Evolutionary conservation across 768 basidiomycete species (phyloP), one percentile per base, ranked within the genome.

Genomic region (Suillus occidentalis): DNA sequence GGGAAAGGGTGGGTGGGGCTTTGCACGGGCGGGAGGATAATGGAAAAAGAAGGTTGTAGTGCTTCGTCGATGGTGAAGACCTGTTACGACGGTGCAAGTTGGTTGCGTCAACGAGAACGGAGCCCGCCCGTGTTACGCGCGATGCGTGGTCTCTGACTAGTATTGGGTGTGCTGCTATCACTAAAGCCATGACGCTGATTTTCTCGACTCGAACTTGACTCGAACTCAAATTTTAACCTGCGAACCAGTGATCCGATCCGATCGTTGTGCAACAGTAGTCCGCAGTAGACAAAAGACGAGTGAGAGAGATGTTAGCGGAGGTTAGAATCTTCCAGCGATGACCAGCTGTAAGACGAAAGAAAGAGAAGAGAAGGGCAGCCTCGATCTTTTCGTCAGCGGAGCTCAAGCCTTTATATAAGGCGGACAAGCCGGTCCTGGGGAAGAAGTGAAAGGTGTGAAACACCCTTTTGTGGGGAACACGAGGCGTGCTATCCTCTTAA

Each of bases 1-100:
- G 67, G 7, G 75, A 80, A 31, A 81, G 75, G 1, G 80, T 81
- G 6, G 80, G 77, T 5, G 73, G 72, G 12, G 78, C 78, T 61
- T 81, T 81, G 63, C 55, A 67, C 13, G 63, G n/a, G 72, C 63
- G 49, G 70, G 65, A 0, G 55, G 63, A 58, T 71, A 78, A 22
- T 64, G 67, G n/a, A 71, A 69, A 22, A 63, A 49, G 64, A 63
- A 25, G 63, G 64, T 65, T 63, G n/a, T 63, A 42, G 18, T 63
- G 62, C 62, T 63, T 63, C 18, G 62, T 60, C 62, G 62, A 58
- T 39, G 50, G n/a, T 31, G 25, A 63, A 13, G 25, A 25, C 37
- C 22, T 63, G 37, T 31, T 36, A 14, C 62, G 62, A 63, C 62
- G 62, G 12, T 55, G 62, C 62, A 63, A 57, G 62, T 63, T 63